Percentiles rank a stretch among this genome's conserved stretches.
Conservation (phyloP, 1,284 basidiomycete species). For the Ganoderma leucocontextum region DNA sequence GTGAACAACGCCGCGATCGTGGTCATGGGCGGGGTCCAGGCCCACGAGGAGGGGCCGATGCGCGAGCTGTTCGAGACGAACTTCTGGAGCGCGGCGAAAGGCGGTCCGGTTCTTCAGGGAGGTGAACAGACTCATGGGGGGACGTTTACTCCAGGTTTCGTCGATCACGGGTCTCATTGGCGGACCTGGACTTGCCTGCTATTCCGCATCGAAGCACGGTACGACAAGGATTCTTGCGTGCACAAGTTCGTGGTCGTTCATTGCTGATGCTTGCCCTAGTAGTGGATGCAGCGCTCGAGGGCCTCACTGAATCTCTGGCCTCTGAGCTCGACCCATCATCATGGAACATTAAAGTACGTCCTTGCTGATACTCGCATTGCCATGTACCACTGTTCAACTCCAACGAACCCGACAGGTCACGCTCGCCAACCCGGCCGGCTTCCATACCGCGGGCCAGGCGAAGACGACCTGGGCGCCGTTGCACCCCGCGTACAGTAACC, state of each 20-base stretch:
- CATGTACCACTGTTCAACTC: background rate
- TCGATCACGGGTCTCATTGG: conserved; percentile 18
- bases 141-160: conserved; percentile 26
- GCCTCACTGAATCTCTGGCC: conserved; percentile 41
- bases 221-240: background rate
- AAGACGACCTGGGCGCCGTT: background rate
- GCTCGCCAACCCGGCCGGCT: conserved; percentile 6
- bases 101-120: conserved; percentile 49
- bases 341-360: conserved; percentile 46
- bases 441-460: conserved; percentile 9
- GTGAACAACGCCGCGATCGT: conserved; percentile 51
- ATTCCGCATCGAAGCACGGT: conserved; percentile 25
- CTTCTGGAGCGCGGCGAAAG: conserved; percentile 48
- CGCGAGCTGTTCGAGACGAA: conserved; percentile 46
- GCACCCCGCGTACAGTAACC: conserved; percentile 19
- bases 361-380: no score
- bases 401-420: background rate
- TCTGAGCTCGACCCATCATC: conserved; percentile 45
- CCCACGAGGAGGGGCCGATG: background rate
- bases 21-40: conserved; percentile 46
- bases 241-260: background rate
- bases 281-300: conserved; percentile 36
- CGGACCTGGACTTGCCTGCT: conserved; percentile 5
- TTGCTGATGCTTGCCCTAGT: conserved; percentile 38
- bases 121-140: conserved; percentile 35